Percentiles rank a stretch among this genome's conserved stretches.
phyloP scores from a whole-genome alignment of 106 monocot species.

The Apostasia shenzhenica region DNA sequence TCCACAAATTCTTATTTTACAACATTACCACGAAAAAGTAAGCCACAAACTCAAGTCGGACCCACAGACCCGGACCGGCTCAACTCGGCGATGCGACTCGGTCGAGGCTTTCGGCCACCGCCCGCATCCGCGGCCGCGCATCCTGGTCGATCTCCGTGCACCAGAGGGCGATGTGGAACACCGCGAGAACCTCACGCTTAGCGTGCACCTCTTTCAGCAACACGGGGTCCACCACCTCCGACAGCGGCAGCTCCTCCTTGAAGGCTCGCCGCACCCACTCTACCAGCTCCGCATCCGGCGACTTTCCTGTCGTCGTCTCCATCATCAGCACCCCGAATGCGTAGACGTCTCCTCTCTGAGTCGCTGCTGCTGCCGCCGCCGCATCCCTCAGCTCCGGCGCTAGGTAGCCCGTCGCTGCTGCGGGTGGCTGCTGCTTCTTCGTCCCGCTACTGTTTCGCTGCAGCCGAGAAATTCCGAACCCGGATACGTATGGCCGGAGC shows the following conservation, averaged over 20 bases:
- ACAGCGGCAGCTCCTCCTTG: conserved; percentile 73
- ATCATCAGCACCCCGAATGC: conserved; percentile 63
- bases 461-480: conserved; percentile 65
- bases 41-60: no score
- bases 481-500: conserved; percentile 58
- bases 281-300: conserved; percentile 39
- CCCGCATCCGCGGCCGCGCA: conserved; percentile 62
- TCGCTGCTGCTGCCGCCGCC: conserved; percentile 42
- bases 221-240: conserved; percentile 81
- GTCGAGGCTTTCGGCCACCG: conserved; percentile 65
- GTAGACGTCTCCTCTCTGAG: conserved; percentile 84
- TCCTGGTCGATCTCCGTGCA: conserved; percentile 82
- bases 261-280: conserved; percentile 62
- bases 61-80: not conserved
- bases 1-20: no score
- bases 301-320: conserved; percentile 67
- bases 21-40: no score
- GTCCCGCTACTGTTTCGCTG: conserved; percentile 37
- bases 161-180: conserved; percentile 78
- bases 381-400: conserved; percentile 21
- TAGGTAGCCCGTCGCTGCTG: not conserved
- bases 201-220: conserved; percentile 78
- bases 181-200: conserved; percentile 82
- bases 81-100: conserved; percentile 24
- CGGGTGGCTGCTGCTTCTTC: conserved; percentile 15